A percentile compares a stretch with the other conserved stretches of the same genome.
These are phyloP conservation scores for Bolboschoenus planiculmis DNA, from an alignment of 176 grass and related monocot genomes.

Conservation along the genomic window DNA sequence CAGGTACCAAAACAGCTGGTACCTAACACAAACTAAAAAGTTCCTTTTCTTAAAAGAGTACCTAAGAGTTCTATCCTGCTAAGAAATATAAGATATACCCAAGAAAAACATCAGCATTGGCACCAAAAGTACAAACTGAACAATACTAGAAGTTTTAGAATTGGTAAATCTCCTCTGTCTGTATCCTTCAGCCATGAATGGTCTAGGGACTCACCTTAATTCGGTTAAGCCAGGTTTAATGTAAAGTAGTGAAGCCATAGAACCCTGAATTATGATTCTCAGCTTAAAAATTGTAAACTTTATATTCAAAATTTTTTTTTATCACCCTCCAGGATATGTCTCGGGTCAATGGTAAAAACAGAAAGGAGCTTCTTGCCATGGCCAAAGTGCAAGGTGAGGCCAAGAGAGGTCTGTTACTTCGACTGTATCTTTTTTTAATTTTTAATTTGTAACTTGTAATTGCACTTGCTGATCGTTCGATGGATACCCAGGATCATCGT, in stretches of 20 bases:
- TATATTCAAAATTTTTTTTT: constrained; percentile 17
- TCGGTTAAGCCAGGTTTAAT: background rate
- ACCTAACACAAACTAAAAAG: no score
- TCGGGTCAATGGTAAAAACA: constrained; percentile 93
- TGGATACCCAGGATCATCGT: constrained; percentile 22
- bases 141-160: no score
- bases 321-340: constrained; percentile 75
- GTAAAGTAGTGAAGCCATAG: background rate
- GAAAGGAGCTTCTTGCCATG: constrained; percentile 97
- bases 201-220: background rate
- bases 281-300: constrained; percentile 20
- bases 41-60: no score
- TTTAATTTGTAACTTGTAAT: background rate
- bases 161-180: no score
- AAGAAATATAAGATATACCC: no score
- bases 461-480: background rate
- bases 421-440: background rate
- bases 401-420: constrained; percentile 70
- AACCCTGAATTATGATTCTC: background rate
- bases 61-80: no score
- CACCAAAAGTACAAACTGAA: no score
- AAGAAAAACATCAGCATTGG: no score
- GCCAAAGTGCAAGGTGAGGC: constrained; percentile 92
- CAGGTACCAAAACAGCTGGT: no score
- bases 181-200: background rate